phyloP scores from a whole-genome alignment of 495 filamentous ascomycete species.

The Daldinia bambusicola region DNA sequence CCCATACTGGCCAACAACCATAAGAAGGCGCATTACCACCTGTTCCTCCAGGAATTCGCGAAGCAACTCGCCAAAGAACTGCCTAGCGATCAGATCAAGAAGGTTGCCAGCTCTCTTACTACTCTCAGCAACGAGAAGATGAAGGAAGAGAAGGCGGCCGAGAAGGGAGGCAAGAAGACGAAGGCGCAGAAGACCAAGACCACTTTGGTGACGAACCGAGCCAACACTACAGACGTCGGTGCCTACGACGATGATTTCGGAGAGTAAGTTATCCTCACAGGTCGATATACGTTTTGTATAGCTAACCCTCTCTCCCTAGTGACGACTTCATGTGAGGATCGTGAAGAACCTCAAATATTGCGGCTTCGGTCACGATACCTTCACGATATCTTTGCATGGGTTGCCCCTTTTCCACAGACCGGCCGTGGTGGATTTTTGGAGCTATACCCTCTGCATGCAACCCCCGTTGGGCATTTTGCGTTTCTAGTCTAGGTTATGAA shows the following conservation, averaged over 20 bases:
- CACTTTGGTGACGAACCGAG: conserved; percentile 74
- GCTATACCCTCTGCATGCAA: conserved; percentile 17
- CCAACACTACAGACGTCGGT: conserved; percentile 74
- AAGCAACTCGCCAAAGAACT: conserved; percentile 90
- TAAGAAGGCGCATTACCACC: conserved; percentile 88
- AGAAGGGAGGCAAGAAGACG: conserved; percentile 95
- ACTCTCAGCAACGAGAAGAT: conserved; percentile 95
- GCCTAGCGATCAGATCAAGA: conserved; percentile 91
- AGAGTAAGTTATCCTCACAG: conserved; percentile 67
- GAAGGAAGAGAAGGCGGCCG: conserved; percentile 95
- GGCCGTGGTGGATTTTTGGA: conserved; percentile 12
- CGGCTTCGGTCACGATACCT: conserved; percentile 15
- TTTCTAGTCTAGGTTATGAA: conserved; percentile 13
- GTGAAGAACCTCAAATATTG: conserved; percentile 8
- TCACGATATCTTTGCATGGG: conserved; percentile 2
- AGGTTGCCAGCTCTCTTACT: conserved; percentile 85
- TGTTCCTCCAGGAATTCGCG: conserved; percentile 90
- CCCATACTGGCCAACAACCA: conserved; percentile 77
- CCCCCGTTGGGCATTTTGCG: conserved; percentile 14
- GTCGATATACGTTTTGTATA: neutral
- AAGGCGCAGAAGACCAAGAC: conserved; percentile 96
- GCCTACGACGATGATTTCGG: conserved; percentile 81
- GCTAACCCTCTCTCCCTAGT: conserved; percentile 47
- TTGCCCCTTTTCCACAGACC: neutral
- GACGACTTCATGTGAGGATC: conserved; percentile 64